Evolutionary conservation across 352 stramenopile genomes (phyloP), one percentile per base, ranked within the genome.

Genomic region (Globisporangium orthogonon): DNA sequence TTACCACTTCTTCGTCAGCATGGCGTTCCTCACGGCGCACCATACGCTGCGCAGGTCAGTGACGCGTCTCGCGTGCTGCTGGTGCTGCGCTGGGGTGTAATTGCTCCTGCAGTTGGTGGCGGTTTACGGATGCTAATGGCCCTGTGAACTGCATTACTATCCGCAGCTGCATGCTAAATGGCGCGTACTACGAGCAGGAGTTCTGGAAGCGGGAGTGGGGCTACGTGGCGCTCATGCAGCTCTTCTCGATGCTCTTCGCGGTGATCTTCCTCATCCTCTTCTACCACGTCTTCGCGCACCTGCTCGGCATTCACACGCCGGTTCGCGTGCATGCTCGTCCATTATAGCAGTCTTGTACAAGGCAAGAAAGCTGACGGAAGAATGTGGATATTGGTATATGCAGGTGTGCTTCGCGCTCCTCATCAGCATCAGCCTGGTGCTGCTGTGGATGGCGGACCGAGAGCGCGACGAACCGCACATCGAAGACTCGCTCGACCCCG

Each of bases 361-460:
- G 0, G 2, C 7, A 3, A 4, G 11, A 17, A 5, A 13, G 37
- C 7, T 43, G 11, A 13, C 11, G 4, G 37, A 6, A 43, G 11
- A 43, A 23, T 13, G 11, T 13, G 10, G 10, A 17, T 6, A 13
- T 13, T 43, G 37, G 11, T 4, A 28, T 28, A 35, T 29, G 43
- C 40, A 90, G 76, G 80, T 74, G 9, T 70, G 64, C n/a, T 80
- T 91, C 30, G 61, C 69, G 3, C 54, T 88, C 39, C 46, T 87
- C 23, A 58, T 87, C 4, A 56, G 52, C 2, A 28, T 85, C 14
- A 87, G 75, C 56, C 62, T 87, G 18, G 35, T 88, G 47, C 39
- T 89, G 17, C 71, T 65, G 41, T 91, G 79, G 75, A 86, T 91
- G 75, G 76, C 81, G 7, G 81, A 91, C 51, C 76, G 80, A 30